These are phyloP conservation scores for Cardiospermum halicacabum DNA, from an alignment of 345 rosid genomes.

Conservation along the genomic window DNA sequence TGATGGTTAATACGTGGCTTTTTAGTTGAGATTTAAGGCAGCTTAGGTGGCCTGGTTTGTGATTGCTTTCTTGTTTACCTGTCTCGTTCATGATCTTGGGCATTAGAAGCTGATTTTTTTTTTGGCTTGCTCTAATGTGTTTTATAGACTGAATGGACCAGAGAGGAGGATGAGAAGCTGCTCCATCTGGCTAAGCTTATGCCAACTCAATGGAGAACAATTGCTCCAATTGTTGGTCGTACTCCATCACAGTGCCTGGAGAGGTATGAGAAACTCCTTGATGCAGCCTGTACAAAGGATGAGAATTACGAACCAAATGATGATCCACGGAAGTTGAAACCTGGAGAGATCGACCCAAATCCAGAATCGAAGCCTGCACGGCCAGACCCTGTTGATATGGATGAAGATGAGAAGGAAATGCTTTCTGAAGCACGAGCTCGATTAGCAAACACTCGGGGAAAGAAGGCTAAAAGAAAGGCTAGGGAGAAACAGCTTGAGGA, in stretches of 20 bases:
- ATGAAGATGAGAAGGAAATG: constrained; percentile 99
- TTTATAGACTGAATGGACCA: constrained; percentile 95
- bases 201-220: constrained; percentile 99
- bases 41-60: too few relatives aligned
- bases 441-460: constrained; percentile 90
- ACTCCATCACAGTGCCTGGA: constrained; percentile 99
- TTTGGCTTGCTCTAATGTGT: too few relatives aligned
- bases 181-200: constrained; percentile 98
- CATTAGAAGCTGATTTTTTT: constrained; percentile 10
- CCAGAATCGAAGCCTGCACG: constrained; percentile 99
- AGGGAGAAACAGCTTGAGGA: constrained; percentile 99
- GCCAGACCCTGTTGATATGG: constrained; percentile 99
- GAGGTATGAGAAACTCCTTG: constrained; percentile 94
- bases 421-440: constrained; percentile 99
- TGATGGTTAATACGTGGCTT: too few relatives aligned
- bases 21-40: background rate
- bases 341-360: constrained; percentile 98
- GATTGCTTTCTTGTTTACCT: background rate
- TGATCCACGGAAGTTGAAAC: constrained; percentile 93
- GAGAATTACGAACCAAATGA: constrained; percentile 94
- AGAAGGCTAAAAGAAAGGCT: constrained; percentile 97
- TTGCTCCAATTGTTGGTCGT: constrained; percentile 98
- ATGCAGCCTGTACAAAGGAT: constrained; percentile 95
- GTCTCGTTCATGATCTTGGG: background rate
- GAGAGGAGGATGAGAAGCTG: constrained; percentile 98